A percentile compares a stretch with the other conserved stretches of the same genome.
Evolutionary conservation across 1,139 yeast species (phyloP).

Genomic region (Suhomyces yuchorum): DNA sequence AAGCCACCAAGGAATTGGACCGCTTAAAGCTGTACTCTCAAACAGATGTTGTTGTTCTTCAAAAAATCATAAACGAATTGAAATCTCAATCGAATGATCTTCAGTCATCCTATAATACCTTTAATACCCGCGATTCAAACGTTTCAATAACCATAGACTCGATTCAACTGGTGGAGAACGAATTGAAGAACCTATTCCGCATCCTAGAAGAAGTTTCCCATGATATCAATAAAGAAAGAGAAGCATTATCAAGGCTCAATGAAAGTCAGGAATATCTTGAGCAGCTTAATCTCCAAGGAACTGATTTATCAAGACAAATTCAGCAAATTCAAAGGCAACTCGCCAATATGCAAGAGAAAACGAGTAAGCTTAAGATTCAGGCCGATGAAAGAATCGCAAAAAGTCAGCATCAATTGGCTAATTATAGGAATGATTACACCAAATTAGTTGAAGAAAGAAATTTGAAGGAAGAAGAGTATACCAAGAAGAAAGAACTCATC

Average conservation of each 20-base stretch:
- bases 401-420: slow-evolving; percentile 47
- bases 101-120: slow-evolving; percentile 35
- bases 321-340: slow-evolving; percentile 56
- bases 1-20: slow-evolving; percentile 60
- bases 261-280: slow-evolving; percentile 51
- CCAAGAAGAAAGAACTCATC: slow-evolving; percentile 50
- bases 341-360: slow-evolving; percentile 55
- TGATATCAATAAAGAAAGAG: slow-evolving; percentile 53
- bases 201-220: slow-evolving; percentile 59
- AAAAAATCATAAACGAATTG: slow-evolving; percentile 58
- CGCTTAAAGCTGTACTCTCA: slow-evolving; percentile 60
- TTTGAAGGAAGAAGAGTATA: slow-evolving; percentile 53
- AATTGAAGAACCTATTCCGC: slow-evolving; percentile 51
- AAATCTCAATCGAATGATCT: slow-evolving; percentile 43
- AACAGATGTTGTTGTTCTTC: slow-evolving; percentile 61
- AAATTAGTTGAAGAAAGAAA: slow-evolving; percentile 53
- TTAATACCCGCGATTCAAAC: slow-evolving; percentile 54
- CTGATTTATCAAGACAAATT: slow-evolving; percentile 53
- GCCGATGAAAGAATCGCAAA: slow-evolving; percentile 49
- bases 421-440: slow-evolving; percentile 50
- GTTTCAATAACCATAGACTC: slow-evolving; percentile 61
- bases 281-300: slow-evolving; percentile 42
- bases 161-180: slow-evolving; percentile 56
- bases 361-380: slow-evolving; percentile 50
- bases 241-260: slow-evolving; percentile 39